Evolutionary conservation across 228 moss, liverwort and hornwort species (phyloP).

Genomic region (Sphagnum magellanicum): DNA sequence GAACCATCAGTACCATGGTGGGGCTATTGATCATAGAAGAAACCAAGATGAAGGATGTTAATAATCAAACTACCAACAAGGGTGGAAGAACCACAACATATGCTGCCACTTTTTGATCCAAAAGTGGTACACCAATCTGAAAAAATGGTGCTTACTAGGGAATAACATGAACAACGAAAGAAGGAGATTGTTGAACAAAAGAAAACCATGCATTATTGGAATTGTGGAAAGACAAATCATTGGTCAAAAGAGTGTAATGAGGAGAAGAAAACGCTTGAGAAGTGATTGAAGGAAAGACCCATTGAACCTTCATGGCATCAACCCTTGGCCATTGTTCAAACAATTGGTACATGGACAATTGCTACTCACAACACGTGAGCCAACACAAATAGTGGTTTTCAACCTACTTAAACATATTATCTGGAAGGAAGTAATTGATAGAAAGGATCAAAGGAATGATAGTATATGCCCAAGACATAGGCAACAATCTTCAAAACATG

Average conservation of each 20-base stretch:
- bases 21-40: conserved; percentile 2
- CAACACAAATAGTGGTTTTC: neutral
- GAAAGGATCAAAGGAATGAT: neutral
- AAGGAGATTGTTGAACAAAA: conserved; percentile 2
- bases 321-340: neutral
- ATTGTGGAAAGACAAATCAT: conserved; percentile 1
- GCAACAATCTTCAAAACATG: neutral
- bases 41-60: neutral
- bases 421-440: neutral
- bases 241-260: neutral
- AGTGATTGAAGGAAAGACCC: neutral
- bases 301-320: conserved; percentile 1
- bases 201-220: neutral
- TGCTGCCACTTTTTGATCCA: neutral
- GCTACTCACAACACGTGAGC: conserved; percentile 4
- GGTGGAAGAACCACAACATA: neutral
- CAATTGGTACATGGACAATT: conserved; percentile 8
- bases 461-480: conserved; percentile 1
- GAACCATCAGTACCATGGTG: conserved; percentile 1
- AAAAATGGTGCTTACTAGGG: neutral
- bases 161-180: neutral
- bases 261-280: neutral
- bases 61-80: neutral
- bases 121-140: neutral
- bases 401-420: neutral